A percentile compares a stretch with the other conserved stretches of the same genome.
phyloP scores from a whole-genome alignment of 2,329 filamentous ascomycete genomes.

The Xylariomycetidae sp. region DNA sequence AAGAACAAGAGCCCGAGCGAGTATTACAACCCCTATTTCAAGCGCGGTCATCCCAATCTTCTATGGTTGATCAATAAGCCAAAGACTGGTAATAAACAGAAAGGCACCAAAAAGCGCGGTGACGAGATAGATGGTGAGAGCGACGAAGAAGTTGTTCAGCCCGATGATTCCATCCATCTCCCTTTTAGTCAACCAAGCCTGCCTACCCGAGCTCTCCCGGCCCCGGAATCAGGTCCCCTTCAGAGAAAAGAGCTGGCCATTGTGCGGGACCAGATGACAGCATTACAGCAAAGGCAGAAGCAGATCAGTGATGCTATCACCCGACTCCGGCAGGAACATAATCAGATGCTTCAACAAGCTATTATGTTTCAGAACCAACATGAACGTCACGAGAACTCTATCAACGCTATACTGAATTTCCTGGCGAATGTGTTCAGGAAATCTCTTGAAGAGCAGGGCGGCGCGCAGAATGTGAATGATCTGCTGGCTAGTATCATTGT shows the following conservation, averaged over 20 bases:
- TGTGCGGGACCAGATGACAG: conserved; percentile 74
- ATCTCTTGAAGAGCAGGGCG: conserved; percentile 79
- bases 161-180: conserved; percentile 42
- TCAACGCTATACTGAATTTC: conserved; percentile 97
- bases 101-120: conserved; percentile 54
- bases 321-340: conserved; percentile 78
- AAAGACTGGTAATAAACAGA: conserved; percentile 62
- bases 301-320: conserved; percentile 80
- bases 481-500: conserved; percentile 76
- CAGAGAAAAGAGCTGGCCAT: conserved; percentile 70
- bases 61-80: conserved; percentile 97
- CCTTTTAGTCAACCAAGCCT: conserved; percentile 21
- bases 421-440: conserved; percentile 94
- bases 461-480: conserved; percentile 72
- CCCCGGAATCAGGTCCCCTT: conserved; percentile 43
- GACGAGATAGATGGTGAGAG: conserved; percentile 67
- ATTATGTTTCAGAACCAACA: conserved; percentile 86
- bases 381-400: conserved; percentile 95
- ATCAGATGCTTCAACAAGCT: conserved; percentile 82
- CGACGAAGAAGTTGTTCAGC: conserved; percentile 54
- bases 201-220: conserved; percentile 33
- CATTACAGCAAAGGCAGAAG: conserved; percentile 80
- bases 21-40: conserved; percentile 96
- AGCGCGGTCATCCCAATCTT: conserved; percentile 84
- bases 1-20: conserved; percentile 98